These are phyloP conservation scores for Ziziphus jujuba DNA, from an alignment of 306 rosid genomes.

Conservation along the genomic window DNA sequence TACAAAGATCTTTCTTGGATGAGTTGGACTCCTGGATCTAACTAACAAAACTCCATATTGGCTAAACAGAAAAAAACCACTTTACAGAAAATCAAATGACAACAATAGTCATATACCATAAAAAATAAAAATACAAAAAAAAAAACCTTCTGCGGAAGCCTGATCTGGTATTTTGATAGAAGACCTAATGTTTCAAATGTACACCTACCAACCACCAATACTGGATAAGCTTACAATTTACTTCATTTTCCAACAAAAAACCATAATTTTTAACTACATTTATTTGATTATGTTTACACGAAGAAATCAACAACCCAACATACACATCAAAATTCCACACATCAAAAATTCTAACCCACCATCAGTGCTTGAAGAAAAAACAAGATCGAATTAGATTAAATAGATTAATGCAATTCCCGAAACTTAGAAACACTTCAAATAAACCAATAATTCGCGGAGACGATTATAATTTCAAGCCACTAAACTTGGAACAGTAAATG, in stretches of 20 bases:
- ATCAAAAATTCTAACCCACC: neutral
- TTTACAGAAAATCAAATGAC: neutral
- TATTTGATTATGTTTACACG: neutral
- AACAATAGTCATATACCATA: neutral
- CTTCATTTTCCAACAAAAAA: neutral
- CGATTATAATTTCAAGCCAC: neutral
- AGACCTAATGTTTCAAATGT: neutral
- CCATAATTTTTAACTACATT: neutral
- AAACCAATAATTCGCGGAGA: neutral
- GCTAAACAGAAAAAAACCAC: neutral
- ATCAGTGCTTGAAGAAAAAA: neutral
- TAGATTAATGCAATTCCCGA: neutral
- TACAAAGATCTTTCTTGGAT: too few relatives aligned
- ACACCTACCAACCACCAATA: neutral
- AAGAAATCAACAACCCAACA: neutral
- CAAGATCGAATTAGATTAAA: conserved; percentile 4
- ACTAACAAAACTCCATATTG: neutral
- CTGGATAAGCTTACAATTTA: neutral
- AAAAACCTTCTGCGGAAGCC: neutral
- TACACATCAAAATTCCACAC: conserved; percentile 1
- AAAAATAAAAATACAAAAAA: too few relatives aligned
- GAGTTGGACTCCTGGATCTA: neutral
- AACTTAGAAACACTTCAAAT: neutral
- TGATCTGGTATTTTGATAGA: neutral
- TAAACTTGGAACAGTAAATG: neutral